phyloP scores from a whole-genome alignment of 1,139 yeast genomes.

The Saccharomyces hybrid region DNA sequence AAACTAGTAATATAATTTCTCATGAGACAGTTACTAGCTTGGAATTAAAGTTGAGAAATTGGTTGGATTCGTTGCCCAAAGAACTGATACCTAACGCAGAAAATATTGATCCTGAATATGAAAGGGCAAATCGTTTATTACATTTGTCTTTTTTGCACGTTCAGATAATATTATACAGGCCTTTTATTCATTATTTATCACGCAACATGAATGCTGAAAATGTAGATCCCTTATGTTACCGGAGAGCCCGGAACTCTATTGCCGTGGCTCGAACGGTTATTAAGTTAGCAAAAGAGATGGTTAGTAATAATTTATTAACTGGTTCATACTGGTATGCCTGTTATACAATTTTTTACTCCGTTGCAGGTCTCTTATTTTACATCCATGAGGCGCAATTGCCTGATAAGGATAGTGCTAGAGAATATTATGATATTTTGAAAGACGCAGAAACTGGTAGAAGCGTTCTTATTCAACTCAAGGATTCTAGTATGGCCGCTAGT shows the following conservation, averaged over 20 bases:
- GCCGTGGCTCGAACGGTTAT: conserved; percentile 81
- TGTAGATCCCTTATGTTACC: conserved; percentile 47
- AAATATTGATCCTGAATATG: conserved; percentile 54
- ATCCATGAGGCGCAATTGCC: conserved; percentile 60
- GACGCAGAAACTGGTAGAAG: conserved; percentile 80
- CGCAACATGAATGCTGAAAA: conserved; percentile 29
- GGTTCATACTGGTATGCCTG: conserved; percentile 94
- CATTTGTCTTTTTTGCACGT: conserved; percentile 78
- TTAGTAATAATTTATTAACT: conserved; percentile 60
- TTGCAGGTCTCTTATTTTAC: conserved; percentile 79
- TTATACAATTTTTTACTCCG: conserved; percentile 86
- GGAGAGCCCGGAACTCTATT: conserved; percentile 77
- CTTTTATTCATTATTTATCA: conserved; percentile 78
- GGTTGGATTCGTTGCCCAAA: conserved; percentile 68
- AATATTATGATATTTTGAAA: conserved; percentile 49
- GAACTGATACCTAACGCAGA: conserved; percentile 63
- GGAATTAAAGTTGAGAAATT: conserved; percentile 63
- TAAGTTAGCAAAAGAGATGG: conserved; percentile 76
- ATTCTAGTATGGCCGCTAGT: conserved; percentile 68
- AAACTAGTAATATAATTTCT: conserved; percentile 31
- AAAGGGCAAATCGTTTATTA: conserved; percentile 69
- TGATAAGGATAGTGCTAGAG: conserved; percentile 56
- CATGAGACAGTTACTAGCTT: conserved; percentile 59
- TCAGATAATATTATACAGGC: conserved; percentile 79
- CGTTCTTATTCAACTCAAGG: conserved; percentile 63